These are phyloP conservation scores for Melampsora medusae DNA, from an alignment of 1,284 basidiomycete genomes.

Conservation along the genomic window DNA sequence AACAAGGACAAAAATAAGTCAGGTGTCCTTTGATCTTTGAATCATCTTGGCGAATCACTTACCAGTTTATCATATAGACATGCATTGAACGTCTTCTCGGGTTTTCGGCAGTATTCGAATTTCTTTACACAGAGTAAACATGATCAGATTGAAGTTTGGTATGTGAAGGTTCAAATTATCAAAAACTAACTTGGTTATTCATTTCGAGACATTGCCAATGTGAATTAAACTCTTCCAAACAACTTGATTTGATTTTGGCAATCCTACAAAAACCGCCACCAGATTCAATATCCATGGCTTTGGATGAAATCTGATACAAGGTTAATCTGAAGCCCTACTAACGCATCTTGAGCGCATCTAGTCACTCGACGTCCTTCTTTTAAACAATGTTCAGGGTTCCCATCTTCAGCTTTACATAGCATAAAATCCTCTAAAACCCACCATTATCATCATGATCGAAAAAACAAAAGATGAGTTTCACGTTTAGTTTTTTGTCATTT, in stretches of 20 bases:
- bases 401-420: slow-evolving; percentile 77
- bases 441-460: background rate
- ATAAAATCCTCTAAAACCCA: slow-evolving; percentile 59
- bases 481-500: background rate
- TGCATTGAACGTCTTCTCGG: slow-evolving; percentile 82
- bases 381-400: slow-evolving; percentile 86
- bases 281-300: slow-evolving; percentile 15
- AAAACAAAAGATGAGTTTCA: no score
- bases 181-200: slow-evolving; percentile 79
- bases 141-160: background rate
- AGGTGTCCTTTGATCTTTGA: no score
- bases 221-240: slow-evolving; percentile 78
- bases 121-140: slow-evolving; percentile 61
- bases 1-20: no score
- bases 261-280: slow-evolving; percentile 63
- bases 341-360: slow-evolving; percentile 91
- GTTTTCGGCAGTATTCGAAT: slow-evolving; percentile 84
- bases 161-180: background rate
- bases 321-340: slow-evolving; percentile 55
- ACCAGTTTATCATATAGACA: slow-evolving; percentile 93
- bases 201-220: slow-evolving; percentile 94
- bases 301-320: background rate
- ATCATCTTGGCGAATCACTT: slow-evolving; percentile 29
- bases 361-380: slow-evolving; percentile 95
- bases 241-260: slow-evolving; percentile 87